Conservation (phyloP, 805 yeast genomes). For the Starmerella kuoi region DNA sequence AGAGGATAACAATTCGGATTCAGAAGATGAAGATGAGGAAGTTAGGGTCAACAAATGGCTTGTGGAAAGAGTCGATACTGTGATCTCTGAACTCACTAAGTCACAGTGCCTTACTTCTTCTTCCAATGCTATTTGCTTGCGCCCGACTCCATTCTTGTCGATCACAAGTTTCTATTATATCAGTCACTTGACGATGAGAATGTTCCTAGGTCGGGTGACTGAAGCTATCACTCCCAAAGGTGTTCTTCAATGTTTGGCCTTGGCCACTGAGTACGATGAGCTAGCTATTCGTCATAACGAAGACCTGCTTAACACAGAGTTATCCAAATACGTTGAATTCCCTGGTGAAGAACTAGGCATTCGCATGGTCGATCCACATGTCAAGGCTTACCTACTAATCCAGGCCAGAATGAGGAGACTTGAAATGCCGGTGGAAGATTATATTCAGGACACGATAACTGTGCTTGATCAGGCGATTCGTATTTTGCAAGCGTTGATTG, state of each 20-base stretch:
- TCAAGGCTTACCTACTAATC: slow-evolving; percentile 56
- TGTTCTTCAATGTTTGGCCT: slow-evolving; percentile 48
- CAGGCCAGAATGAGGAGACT: slow-evolving; percentile 62
- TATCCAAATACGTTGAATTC: slow-evolving; percentile 58
- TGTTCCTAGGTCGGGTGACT: slow-evolving; percentile 35
- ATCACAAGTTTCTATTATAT: slow-evolving; percentile 86
- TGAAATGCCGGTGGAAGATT: slow-evolving; percentile 88
- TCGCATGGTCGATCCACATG: slow-evolving; percentile 78
- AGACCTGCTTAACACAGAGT: slow-evolving; percentile 70
- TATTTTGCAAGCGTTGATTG: slow-evolving; percentile 83
- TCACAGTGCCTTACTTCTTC: slow-evolving; percentile 33
- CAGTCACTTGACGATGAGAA: slow-evolving; percentile 78
- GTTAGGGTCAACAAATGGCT: slow-evolving; percentile 27
- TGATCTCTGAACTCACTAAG: slow-evolving; percentile 48
- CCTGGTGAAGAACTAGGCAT: slow-evolving; percentile 32
- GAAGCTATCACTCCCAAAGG: slow-evolving; percentile 36
- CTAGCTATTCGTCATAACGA: slow-evolving; percentile 87
- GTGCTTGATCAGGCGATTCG: slow-evolving; percentile 91
- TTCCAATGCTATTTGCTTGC: slow-evolving; percentile 24
- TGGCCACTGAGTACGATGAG: slow-evolving; percentile 73
- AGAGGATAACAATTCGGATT: background rate
- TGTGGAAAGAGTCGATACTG: slow-evolving; percentile 49
- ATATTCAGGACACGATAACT: slow-evolving; percentile 82
- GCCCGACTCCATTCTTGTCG: slow-evolving; percentile 67
- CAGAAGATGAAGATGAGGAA: slow-evolving; percentile 29